Evolutionary conservation across 78 protist species (phyloP), one percentile per base, ranked within the genome.

Genomic region (Acrasis kona): DNA sequence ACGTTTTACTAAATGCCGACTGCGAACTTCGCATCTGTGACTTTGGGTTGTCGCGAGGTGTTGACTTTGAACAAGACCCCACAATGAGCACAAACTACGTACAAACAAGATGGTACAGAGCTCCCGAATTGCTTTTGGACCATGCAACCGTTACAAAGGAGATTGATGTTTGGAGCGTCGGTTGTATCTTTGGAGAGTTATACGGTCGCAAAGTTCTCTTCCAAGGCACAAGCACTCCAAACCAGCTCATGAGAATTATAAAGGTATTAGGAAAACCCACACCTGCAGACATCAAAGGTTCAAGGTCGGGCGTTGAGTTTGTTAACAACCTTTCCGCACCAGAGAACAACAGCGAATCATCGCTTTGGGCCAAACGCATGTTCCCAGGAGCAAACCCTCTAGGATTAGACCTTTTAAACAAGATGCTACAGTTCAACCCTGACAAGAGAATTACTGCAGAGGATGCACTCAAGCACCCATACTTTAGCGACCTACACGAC

Each of bases 41-140:
- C n/a, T n/a, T n/a, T n/a, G n/a, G n/a, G n/a, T n/a, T n/a, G n/a
- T n/a, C n/a, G n/a, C n/a, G n/a, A n/a, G n/a, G n/a, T n/a, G n/a
- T n/a, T n/a, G n/a, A n/a, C n/a, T n/a, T n/a, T n/a, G n/a, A n/a
- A n/a, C n/a, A n/a, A n/a, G n/a, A n/a, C n/a, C n/a, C n/a, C n/a
- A n/a, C n/a, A n/a, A n/a, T n/a, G n/a, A n/a, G n/a, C n/a, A n/a
- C n/a, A n/a, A 73, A 9, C 76, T 67, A 70, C 86, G 85, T 58
- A 64, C 98, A 34, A 96, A 98, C 6, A 98, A 98, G 3, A 98
- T 96, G n/a, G n/a, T n/a, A n/a, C n/a, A n/a, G n/a, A n/a, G n/a
- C n/a, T n/a, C n/a, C n/a, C n/a, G n/a, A n/a, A 71, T 95, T 97
- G 41, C 84, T 95, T 2, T 83, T 93, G 27, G 99, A 98, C 2